A percentile compares a stretch with the other conserved stretches of the same genome.
Conservation (phyloP, 2,329 filamentous ascomycete species). For the Xylariaceae sp. region DNA sequence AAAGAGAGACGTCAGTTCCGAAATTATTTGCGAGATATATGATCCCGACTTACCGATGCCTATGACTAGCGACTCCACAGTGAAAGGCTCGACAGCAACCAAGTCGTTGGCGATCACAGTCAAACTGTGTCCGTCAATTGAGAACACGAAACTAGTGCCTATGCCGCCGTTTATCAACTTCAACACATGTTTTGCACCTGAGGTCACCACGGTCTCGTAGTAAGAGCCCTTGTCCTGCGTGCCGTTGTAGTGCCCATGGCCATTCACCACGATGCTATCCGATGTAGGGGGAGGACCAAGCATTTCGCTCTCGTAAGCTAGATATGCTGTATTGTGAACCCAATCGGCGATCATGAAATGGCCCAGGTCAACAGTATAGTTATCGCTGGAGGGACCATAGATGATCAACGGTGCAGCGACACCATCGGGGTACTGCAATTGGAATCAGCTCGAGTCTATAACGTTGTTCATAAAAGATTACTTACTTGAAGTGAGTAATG, state of each 20-base stretch:
- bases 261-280: slow-evolving; percentile 36
- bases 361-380: slow-evolving; percentile 48
- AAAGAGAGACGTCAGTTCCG: neutral
- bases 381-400: slow-evolving; percentile 39
- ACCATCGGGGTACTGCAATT: slow-evolving; percentile 37
- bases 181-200: slow-evolving; percentile 39
- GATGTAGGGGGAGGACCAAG: neutral
- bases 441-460: slow-evolving; percentile 1
- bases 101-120: slow-evolving; percentile 47
- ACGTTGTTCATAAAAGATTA: neutral
- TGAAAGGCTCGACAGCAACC: slow-evolving; percentile 45
- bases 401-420: slow-evolving; percentile 46
- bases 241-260: slow-evolving; percentile 23
- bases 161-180: slow-evolving; percentile 43
- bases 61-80: slow-evolving; percentile 42
- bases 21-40: neutral
- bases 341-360: slow-evolving; percentile 46
- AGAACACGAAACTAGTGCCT: slow-evolving; percentile 40
- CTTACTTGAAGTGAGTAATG: slow-evolving; percentile 9
- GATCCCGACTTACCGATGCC: slow-evolving; percentile 33
- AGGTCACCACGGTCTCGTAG: slow-evolving; percentile 26
- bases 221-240: slow-evolving; percentile 18
- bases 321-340: slow-evolving; percentile 33
- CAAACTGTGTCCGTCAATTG: slow-evolving; percentile 45
- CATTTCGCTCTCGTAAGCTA: slow-evolving; percentile 19